Evolutionary conservation across 306 rosid genomes (phyloP).

Genomic region (Cicer arietinum): DNA sequence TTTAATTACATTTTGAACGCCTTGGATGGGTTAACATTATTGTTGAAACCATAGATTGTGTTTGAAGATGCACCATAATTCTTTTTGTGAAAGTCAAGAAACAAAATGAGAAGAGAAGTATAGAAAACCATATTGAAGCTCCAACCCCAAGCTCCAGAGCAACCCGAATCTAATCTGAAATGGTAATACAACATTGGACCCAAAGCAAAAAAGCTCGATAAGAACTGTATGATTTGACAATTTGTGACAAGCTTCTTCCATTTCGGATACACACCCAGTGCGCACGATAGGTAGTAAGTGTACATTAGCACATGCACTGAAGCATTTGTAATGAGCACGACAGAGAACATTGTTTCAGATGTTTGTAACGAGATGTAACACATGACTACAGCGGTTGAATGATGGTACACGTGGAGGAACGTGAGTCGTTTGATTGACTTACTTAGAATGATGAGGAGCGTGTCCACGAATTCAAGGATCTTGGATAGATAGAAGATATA

Average conservation of each 20-base stretch:
- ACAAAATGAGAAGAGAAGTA: slow-evolving; percentile 67
- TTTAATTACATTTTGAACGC: background rate
- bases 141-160: slow-evolving; percentile 82
- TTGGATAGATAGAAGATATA: slow-evolving; percentile 80
- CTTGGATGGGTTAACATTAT: background rate
- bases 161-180: slow-evolving; percentile 59
- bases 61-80: background rate
- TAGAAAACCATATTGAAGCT: slow-evolving; percentile 68
- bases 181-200: slow-evolving; percentile 61
- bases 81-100: slow-evolving; percentile 28
- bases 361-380: slow-evolving; percentile 71
- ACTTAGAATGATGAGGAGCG: slow-evolving; percentile 64
- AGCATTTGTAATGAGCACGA: slow-evolving; percentile 65
- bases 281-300: slow-evolving; percentile 69
- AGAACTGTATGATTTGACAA: slow-evolving; percentile 71
- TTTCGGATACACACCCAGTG: slow-evolving; percentile 65
- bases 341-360: slow-evolving; percentile 73
- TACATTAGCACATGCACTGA: slow-evolving; percentile 83
- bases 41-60: background rate
- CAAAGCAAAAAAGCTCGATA: slow-evolving; percentile 59
- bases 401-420: slow-evolving; percentile 92
- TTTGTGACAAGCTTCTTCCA: slow-evolving; percentile 80
- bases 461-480: slow-evolving; percentile 65
- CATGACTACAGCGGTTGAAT: slow-evolving; percentile 71
- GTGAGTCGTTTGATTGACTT: slow-evolving; percentile 67